Evolutionary conservation across 345 rosid species (phyloP), one percentile per base, ranked within the genome.

Genomic region (Odontarrhena argentea): DNA sequence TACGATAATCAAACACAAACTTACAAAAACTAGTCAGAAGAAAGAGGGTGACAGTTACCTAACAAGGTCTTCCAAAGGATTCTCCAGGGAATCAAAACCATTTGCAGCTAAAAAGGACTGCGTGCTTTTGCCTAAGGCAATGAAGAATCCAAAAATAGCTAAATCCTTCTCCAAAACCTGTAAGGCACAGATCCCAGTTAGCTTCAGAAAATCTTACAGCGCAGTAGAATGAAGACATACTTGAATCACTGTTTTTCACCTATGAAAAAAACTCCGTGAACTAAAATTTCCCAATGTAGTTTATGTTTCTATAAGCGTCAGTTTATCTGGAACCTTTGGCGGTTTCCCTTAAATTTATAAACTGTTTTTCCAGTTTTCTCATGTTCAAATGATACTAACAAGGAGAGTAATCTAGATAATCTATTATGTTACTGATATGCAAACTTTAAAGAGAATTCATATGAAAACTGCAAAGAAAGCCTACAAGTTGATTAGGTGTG

Each of bases 141-240:
- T 91, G 80, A 94, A 94, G 82, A 91, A 91, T 68, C 99, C 99
- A 86, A 91, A 91, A 71, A 91, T 87, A 67, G 99, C 90, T 84
- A 94, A 83, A 80, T 94, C 99, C 78, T 80, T 91, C 80, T 88
- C 99, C 83, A 94, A 74, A 50, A 88, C 85, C 97, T 94, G 91
- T 82, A 76, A 58, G 69, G 77, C 67, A 64, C 61, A 53, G 11
- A 50, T 75, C 38, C 51, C 66, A 56, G 22, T 69, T 48, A 66
- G 45, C 56, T 30, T 50, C 55, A 50, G 47, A 56, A 36, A 59
- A 57, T 41, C 32, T 64, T 41, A 35, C 7, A 13, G 40, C 42
- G 8, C 22, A 11, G 8, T 30, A 57, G 32, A 48, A 48, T 6
- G 0, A 32, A 13, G 14, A 47, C 9, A 63, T 63, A 30, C 53